These are phyloP conservation scores for Alternaria sp. DNA, from an alignment of 2,329 filamentous ascomycete genomes.

Conservation along the genomic window DNA sequence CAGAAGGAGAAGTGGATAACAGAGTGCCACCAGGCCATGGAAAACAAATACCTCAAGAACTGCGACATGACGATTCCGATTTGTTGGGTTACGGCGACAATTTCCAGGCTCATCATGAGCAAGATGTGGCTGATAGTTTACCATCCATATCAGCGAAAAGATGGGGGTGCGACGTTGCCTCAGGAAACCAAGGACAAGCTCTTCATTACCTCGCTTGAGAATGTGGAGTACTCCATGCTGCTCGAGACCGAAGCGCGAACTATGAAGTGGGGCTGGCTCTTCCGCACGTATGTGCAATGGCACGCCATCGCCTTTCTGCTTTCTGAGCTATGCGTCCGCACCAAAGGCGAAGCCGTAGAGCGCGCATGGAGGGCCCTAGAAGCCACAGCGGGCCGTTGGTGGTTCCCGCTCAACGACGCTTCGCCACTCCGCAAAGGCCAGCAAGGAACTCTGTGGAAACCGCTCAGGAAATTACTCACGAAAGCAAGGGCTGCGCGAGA, in stretches of 20 bases:
- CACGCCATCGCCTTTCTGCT: constrained; percentile 68
- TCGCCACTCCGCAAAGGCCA: constrained; percentile 35
- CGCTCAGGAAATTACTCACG: constrained; percentile 65
- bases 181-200: constrained; percentile 71
- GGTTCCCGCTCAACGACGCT: constrained; percentile 41
- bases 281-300: constrained; percentile 70
- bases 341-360: constrained; percentile 63
- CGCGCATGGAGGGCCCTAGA: constrained; percentile 66
- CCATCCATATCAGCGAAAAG: constrained; percentile 71
- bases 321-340: constrained; percentile 64
- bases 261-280: constrained; percentile 69
- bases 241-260: constrained; percentile 68
- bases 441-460: constrained; percentile 67
- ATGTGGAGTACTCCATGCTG: constrained; percentile 73
- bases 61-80: constrained; percentile 64
- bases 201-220: constrained; percentile 74
- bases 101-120: constrained; percentile 73
- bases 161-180: constrained; percentile 61
- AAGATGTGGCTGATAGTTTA: constrained; percentile 82
- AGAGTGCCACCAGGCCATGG: constrained; percentile 54
- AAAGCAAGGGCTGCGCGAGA: constrained; percentile 63
- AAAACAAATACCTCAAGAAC: constrained; percentile 57
- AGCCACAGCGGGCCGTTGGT: constrained; percentile 51
- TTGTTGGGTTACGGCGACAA: constrained; percentile 72
- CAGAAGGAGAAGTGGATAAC: constrained; percentile 59